Base-by-base conservation (phyloP, 2,329 filamentous ascomycete species). In the Sclerotinia spermophila region DNA sequence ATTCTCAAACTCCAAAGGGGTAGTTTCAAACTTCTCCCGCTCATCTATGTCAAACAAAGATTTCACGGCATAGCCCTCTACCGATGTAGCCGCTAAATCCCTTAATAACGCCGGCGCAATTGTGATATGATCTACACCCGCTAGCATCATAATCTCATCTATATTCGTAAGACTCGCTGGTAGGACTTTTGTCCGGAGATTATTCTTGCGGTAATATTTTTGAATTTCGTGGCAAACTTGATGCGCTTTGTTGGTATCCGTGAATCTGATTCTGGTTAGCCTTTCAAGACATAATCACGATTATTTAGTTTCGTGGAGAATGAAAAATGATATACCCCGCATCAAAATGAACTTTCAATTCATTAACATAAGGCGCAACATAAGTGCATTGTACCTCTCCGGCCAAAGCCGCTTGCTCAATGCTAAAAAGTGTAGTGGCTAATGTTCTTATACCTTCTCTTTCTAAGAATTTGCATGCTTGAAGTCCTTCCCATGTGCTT, bases 341-440 rank as follows among this genome's bases (percentile, higher is more conserved):
- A 56, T 87, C 85, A 70, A 89, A 87, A 74, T 90, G 87, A 7
- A 89, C 88, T 73, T 85, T 86, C 55, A 91, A 80, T 73, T 90
- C 87, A 75, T 90, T 90, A 42, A 90, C 86, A 72, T 90, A 91
- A 0, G 89, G 89, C 0, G 88, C 87, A 58, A 91, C 86, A 74
- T 90, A 90, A 0, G 84, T 84, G 74, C 87, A 90, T 5, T 83
- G 82, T 0, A 83, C 85, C 65, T 88, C 84, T 1, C 83, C 85
- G 0, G 89, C 88, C 1, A 89, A 80, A 1, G 82, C 82, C 0
- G 87, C 88, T 76, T 90, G 89, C 55, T 86, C 82, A 74, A 89
- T 82, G 58, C 85, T 86, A 75, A 90, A 91, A 62, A 91, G 80
- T 2, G 87, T 89, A 0, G 89, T 91, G 0, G 86, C 87, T 3